Evolutionary conservation across 768 basidiomycete genomes (phyloP), one percentile per base, ranked within the genome.

Genomic region (Termitomyces sp.): DNA sequence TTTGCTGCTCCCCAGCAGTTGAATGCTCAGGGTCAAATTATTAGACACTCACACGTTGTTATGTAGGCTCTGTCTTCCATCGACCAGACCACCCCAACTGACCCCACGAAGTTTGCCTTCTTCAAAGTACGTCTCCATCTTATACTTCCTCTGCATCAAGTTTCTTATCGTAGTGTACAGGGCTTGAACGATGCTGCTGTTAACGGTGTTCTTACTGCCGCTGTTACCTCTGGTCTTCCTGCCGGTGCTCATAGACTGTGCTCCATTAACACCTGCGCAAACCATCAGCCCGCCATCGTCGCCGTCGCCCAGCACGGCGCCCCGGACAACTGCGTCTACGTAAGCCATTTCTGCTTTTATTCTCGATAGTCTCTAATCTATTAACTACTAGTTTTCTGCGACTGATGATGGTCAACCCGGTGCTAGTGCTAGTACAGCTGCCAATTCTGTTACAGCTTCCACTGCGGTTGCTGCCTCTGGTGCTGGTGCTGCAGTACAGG

Each of bases 251-350:
- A 91, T 72, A 73, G 78, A 56, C 65, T 86, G 23, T 76, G 80
- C 58, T 79, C 81, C 5, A 85, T 86, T 67, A 81, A 81, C 63
- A 64, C 77, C 30, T 73, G 78, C 16, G 64, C 79, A 11, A 87
- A 87, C 69, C 84, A 88, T 61, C 79, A 80, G 61, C 84, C 80
- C 3, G 77, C 71, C 48, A 69, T 85, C 55, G 82, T 79, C 43
- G 74, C 84, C 17, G 67, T 87, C 46, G 84, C 80, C 17, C 84
- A 83, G 61, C 86, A 83, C 60, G 84, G 85, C 57, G 68, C 71
- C 21, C 64, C 84, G 32, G 83, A 87, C 65, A 85, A 89, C 64
- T 73, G 72, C 49, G 65, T 81, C 68, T 86, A 86, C 68, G 80
- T 85, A 59, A 61, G 52, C 16, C 42, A 27, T 17, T 9, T 21